phyloP scores from a whole-genome alignment of 2,329 filamentous ascomycete species.

The Pseudogymnoascus sp. region DNA sequence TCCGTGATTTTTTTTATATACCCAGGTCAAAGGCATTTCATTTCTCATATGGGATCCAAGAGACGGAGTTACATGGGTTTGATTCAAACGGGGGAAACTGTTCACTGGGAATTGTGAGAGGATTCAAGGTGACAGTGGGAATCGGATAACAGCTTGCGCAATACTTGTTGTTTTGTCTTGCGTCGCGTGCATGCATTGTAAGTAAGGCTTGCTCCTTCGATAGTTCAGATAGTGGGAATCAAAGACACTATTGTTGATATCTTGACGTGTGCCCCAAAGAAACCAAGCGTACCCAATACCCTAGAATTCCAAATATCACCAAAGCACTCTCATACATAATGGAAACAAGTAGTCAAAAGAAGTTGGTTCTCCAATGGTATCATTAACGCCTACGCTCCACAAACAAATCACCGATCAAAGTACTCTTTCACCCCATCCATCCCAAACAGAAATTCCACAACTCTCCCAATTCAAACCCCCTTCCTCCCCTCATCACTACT shows the following conservation, averaged over 20 bases:
- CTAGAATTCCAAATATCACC: not conserved
- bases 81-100: no score
- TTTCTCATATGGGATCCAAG: no score
- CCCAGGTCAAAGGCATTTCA: no score
- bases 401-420: not conserved
- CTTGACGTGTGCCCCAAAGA: not conserved
- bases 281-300: no score
- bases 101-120: no score
- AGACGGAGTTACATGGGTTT: no score
- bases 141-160: not conserved
- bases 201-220: not conserved
- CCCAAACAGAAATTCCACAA: not conserved
- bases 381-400: not conserved
- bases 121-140: not conserved
- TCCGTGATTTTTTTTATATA: no score
- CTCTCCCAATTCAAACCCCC: not conserved
- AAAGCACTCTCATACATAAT: not conserved
- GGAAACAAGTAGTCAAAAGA: not conserved
- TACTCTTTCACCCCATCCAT: not conserved
- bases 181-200: not conserved
- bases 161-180: not conserved
- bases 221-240: not conserved
- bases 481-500: constrained; percentile 26
- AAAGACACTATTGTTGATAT: not conserved
- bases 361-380: not conserved